Conservation (phyloP, 805 yeast genomes). For the Schizosaccharomyces osmophilus region DNA sequence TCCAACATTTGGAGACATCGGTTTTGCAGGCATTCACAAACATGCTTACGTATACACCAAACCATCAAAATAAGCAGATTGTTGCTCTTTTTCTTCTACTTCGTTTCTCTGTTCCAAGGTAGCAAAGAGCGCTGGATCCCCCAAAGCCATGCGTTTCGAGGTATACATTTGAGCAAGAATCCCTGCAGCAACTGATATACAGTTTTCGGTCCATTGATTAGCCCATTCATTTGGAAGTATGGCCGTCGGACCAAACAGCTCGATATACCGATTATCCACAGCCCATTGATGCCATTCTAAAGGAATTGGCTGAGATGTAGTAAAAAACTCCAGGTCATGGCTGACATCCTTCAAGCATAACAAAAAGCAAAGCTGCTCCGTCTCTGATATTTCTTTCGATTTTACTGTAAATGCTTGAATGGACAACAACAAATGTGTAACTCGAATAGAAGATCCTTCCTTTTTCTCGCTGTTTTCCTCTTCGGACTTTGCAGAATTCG, state of each 20-base stretch:
- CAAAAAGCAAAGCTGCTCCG: slow-evolving; percentile 36
- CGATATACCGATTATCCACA: slow-evolving; percentile 14
- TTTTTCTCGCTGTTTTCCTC: slow-evolving; percentile 1
- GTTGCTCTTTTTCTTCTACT: not conserved
- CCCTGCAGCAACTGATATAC: slow-evolving; percentile 58
- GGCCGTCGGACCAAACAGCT: slow-evolving; percentile 9
- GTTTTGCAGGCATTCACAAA: not conserved
- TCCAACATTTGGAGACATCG: too few relatives aligned
- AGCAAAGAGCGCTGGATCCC: slow-evolving; percentile 5
- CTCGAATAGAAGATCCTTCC: not conserved
- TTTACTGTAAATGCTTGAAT: not conserved
- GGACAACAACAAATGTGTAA: not conserved
- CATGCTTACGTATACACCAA: not conserved
- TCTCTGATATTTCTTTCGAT: slow-evolving; percentile 6
- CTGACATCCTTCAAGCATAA: slow-evolving; percentile 54
- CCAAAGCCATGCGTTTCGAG: slow-evolving; percentile 60
- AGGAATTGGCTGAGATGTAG: slow-evolving; percentile 79
- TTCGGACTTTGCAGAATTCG: slow-evolving; percentile 30
- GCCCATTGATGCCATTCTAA: slow-evolving; percentile 83
- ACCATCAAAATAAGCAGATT: not conserved
- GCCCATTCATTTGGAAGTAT: slow-evolving; percentile 70
- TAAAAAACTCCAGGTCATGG: slow-evolving; percentile 46
- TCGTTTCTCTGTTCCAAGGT: not conserved
- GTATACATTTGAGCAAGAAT: slow-evolving; percentile 78
- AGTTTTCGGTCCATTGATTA: slow-evolving; percentile 52